Conservation (phyloP, 768 basidiomycete species). For the Russula griseocarnosa region DNA sequence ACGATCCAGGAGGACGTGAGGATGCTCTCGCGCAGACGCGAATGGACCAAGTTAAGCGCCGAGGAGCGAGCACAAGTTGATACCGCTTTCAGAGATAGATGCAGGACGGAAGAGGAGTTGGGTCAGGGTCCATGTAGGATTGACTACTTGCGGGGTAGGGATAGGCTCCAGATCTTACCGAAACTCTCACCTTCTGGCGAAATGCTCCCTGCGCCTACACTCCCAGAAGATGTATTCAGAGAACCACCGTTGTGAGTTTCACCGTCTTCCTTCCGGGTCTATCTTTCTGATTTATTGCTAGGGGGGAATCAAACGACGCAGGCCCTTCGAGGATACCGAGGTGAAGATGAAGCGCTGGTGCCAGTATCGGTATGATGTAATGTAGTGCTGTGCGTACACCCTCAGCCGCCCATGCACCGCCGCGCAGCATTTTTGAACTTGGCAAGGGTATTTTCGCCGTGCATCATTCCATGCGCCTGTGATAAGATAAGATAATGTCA, state of each 20-base stretch:
- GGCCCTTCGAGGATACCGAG: conserved; percentile 22
- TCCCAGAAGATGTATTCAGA: background rate
- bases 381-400: too few species aligned
- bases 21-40: conserved; percentile 18
- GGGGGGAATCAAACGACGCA: conserved; percentile 15
- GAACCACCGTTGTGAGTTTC: conserved; percentile 14
- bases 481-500: too few species aligned
- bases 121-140: conserved; percentile 21
- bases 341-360: background rate
- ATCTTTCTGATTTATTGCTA: background rate
- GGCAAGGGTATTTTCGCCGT: too few species aligned
- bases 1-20: conserved; percentile 13
- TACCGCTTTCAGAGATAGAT: conserved; percentile 14
- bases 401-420: too few species aligned
- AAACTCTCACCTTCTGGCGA: conserved; percentile 15
- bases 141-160: conserved; percentile 17
- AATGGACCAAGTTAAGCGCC: conserved; percentile 12
- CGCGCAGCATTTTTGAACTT: too few species aligned
- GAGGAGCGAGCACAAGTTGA: conserved; percentile 11
- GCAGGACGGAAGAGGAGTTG: conserved; percentile 16
- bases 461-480: too few species aligned
- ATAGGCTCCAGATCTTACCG: conserved; percentile 17
- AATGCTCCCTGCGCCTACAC: conserved; percentile 5
- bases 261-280: background rate
- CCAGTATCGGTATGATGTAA: too few species aligned